Evolutionary conservation across 768 basidiomycete genomes (phyloP), one percentile per base, ranked within the genome.

Genomic region (Hysterangium stoloniferum): DNA sequence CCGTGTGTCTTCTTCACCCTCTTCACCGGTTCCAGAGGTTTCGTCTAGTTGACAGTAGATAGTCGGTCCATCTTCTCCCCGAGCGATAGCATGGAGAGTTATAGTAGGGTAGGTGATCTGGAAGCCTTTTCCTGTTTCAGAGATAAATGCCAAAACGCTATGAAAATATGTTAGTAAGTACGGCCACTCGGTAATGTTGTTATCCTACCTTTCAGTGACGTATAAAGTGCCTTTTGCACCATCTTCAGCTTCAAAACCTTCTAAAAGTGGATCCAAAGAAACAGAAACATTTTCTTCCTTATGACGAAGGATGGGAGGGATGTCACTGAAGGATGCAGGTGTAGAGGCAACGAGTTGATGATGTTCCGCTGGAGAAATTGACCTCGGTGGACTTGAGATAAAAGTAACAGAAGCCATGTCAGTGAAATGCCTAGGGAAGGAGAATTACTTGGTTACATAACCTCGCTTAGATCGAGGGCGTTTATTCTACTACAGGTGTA

Each of bases 11-110:
- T 72, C 71, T 13, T 62, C 58, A 20, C 58, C 43, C 1, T 65
- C 32, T 66, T 69, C 62, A 54, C 63, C 58, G 70, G 58, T 58
- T 68, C 69, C 48, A 61, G 56, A 61, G 67, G 60, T 29, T 44
- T 90, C 90, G 58, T 96, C 94, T 9, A 98, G 77, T 58, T 99
- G 96, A 62, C 93, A 96, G 66, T 97, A 98, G 62, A 98, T 77
- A 6, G 80, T 84, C 3, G 87, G 82, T 0, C 72, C 74, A 7
- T 67, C 54, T 36, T 79, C 77, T 2, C 76, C 74, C 38, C 91
- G 82, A 1, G 92, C 89, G 48, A 94, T 77, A 22, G 96, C 96
- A 59, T 99, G 96, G 2, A 99, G 77, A 1, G 91, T 95, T 61
- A 99, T 87, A 4, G 84, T 72, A 8, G 89, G 91, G 64, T 95